phyloP scores from a whole-genome alignment of 768 basidiomycete species.

The Psilocybe tampanensis region DNA sequence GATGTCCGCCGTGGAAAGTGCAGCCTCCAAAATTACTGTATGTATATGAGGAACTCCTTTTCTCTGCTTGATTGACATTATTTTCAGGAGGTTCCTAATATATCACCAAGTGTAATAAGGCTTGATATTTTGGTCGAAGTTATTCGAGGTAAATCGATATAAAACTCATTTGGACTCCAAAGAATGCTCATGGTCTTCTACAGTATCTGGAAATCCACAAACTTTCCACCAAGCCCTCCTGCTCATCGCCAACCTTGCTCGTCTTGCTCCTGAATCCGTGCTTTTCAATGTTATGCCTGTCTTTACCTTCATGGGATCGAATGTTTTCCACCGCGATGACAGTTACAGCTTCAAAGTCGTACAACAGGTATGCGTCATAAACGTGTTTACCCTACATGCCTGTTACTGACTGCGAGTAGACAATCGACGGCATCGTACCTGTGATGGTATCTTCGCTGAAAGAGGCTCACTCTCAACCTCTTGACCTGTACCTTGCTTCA shows the following conservation, averaged over 20 bases:
- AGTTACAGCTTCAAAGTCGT: conserved; percentile 94
- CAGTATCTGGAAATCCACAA: conserved; percentile 90
- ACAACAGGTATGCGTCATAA: conserved; percentile 66
- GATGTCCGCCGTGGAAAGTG: conserved; percentile 78
- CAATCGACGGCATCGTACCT: conserved; percentile 91
- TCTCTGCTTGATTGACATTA: background rate
- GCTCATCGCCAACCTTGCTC: conserved; percentile 81
- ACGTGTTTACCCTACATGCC: background rate
- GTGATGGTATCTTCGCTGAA: conserved; percentile 86
- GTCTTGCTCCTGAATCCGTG: conserved; percentile 86
- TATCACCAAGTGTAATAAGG: conserved; percentile 62
- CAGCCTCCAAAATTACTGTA: conserved; percentile 59
- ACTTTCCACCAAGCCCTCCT: conserved; percentile 92
- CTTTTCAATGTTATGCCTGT: conserved; percentile 97
- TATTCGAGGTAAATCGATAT: conserved; percentile 61
- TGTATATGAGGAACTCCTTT: conserved; percentile 13
- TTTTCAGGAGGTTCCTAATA: conserved; percentile 53
- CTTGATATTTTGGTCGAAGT: conserved; percentile 88
- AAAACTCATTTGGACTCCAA: background rate
- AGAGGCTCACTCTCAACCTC: conserved; percentile 48
- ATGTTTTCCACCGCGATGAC: conserved; percentile 95
- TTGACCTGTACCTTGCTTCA: conserved; percentile 69
- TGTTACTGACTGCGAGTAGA: conserved; percentile 48
- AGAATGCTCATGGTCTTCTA: background rate
- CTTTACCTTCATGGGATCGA: conserved; percentile 99